Conservation (phyloP, 148 eudicot species). For the Spergularia marina region DNA sequence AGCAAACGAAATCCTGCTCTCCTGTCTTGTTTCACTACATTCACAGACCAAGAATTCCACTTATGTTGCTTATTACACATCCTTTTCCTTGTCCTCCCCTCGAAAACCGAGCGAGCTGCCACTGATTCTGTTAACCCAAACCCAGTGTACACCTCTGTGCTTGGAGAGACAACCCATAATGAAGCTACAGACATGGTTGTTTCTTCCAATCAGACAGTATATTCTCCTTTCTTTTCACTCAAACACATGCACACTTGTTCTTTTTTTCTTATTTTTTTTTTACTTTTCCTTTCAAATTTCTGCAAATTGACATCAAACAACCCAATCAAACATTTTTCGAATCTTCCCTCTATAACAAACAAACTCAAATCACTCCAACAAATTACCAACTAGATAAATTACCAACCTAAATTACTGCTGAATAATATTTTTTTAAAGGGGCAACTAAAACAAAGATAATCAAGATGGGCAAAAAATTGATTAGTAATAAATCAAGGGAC, state of each 20-base stretch:
- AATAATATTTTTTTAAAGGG: conserved; percentile 5
- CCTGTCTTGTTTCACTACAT: conserved; percentile 34
- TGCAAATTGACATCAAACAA: conserved; percentile 14
- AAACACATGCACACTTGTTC: conserved; percentile 10
- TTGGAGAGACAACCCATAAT: conserved; percentile 69
- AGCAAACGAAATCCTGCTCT: conserved; percentile 38
- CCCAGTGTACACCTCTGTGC: conserved; percentile 52
- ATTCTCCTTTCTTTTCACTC: neutral
- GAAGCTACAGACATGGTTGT: conserved; percentile 71
- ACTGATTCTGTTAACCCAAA: conserved; percentile 46
- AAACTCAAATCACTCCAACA: neutral
- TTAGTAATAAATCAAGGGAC: neutral
- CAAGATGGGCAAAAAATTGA: neutral
- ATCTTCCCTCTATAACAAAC: neutral
- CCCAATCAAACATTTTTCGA: neutral
- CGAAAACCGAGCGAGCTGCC: conserved; percentile 26
- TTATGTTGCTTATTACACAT: conserved; percentile 33
- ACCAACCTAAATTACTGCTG: neutral
- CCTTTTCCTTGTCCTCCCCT: conserved; percentile 43
- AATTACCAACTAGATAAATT: too few relatives aligned
- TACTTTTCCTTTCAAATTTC: conserved; percentile 3
- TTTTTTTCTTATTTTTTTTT: too few relatives aligned
- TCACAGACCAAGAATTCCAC: conserved; percentile 38
- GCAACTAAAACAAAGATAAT: neutral
- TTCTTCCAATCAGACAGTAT: conserved; percentile 13